Evolutionary conservation across 345 rosid species (phyloP), one percentile per base, ranked within the genome.

Genomic region (Salix arbutifolia): DNA sequence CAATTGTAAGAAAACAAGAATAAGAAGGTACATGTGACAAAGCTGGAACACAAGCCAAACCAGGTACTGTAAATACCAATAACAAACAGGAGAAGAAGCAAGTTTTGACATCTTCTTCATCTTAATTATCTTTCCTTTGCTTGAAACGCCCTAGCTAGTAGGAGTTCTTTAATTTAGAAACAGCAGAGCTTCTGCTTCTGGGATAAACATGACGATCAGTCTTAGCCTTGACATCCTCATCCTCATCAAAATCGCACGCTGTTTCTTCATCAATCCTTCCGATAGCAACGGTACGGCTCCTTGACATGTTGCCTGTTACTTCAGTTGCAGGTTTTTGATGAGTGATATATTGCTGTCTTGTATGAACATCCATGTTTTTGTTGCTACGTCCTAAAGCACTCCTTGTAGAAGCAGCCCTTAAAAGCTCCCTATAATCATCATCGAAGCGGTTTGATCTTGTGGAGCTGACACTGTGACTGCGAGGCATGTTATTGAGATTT

Each of bases 191-290:
- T 52, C 77, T 80, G 84, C 92, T 88, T 85, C 88, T 86, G 12
- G 74, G 78, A 73, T 75, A 70, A 60, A 74, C 37, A 17, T 79
- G 44, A 40, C 1, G 37, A 33, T 33, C 48, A 1, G 28, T n/a
- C 70, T 67, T 79, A 2, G 64, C 77, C 65, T 52, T 71, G 31
- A 50, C 71, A 58, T 85, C 86, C 26, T 81, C 69, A 60, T 83
- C 86, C 17, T 83, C 91, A 13, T 74, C 88, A 73, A 94, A 91
- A 12, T 87, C 87, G 68, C 87, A 88, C 18, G 86, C 67, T 71
- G 79, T 76, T 30, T 94, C 98, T 77, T 94, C 98, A 71, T 94
- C 97, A 37, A 94, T 94, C 82, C 88, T 86, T 78, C 91, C 96
- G 58, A 92, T 84, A 7, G 76, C 84, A 44, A 80, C 85, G 76